Conservation (phyloP, 164 flowering plant genomes). For the Vitis cinerea region DNA sequence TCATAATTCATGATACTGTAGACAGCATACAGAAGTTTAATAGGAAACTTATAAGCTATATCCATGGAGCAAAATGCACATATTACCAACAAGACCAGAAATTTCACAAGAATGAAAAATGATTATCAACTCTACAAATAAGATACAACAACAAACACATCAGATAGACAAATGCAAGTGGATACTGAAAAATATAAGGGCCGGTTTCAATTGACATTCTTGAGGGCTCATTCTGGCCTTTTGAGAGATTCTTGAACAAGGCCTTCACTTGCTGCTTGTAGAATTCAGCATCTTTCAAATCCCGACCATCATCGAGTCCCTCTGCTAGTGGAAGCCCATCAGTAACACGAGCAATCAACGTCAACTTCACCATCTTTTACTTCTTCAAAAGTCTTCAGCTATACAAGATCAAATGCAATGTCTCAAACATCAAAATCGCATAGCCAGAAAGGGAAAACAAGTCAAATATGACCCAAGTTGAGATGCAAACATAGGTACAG, state of each 20-base stretch:
- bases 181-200: slow-evolving; percentile 84
- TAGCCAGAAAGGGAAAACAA: not conserved
- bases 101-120: too few species aligned
- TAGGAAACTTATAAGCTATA: too few species aligned
- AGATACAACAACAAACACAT: not conserved
- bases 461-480: not conserved
- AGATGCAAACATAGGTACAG: not conserved
- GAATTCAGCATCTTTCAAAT: slow-evolving; percentile 61
- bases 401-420: slow-evolving; percentile 10
- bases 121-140: too few species aligned
- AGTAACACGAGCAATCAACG: slow-evolving; percentile 87
- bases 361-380: slow-evolving; percentile 79
- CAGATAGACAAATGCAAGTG: slow-evolving; percentile 21
- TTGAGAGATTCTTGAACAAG: slow-evolving; percentile 75
- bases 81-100: too few species aligned
- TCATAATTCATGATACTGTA: too few species aligned
- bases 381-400: slow-evolving; percentile 10
- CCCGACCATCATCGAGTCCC: slow-evolving; percentile 81
- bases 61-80: too few species aligned
- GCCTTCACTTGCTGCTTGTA: slow-evolving; percentile 86
- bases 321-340: slow-evolving; percentile 87
- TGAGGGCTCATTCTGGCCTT: slow-evolving; percentile 73
- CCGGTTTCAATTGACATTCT: slow-evolving; percentile 89
- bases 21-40: too few species aligned
- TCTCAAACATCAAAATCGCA: not conserved